Evolutionary conservation across 2,329 filamentous ascomycete genomes (phyloP).

Genomic region (Exophiala mesophila): DNA sequence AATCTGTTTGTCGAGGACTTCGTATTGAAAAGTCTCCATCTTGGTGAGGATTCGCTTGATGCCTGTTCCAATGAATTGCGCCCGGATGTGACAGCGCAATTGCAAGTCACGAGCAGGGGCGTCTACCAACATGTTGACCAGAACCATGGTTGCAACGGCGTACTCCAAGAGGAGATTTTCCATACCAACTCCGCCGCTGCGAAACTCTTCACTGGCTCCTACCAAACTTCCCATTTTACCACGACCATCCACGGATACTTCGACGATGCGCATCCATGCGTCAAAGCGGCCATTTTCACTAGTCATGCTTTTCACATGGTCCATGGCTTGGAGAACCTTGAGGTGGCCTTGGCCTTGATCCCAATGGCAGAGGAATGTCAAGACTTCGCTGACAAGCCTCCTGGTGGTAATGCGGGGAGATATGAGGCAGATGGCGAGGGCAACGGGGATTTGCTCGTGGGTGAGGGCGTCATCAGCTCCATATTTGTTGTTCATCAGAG

Average conservation of each 20-base stretch:
- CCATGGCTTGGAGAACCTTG: conserved; percentile 89
- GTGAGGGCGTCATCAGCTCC: conserved; percentile 90
- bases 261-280: conserved; percentile 96
- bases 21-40: conserved; percentile 98
- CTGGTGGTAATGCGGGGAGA: conserved; percentile 85
- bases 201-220: conserved; percentile 90
- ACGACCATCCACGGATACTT: conserved; percentile 92
- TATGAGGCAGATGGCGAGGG: conserved; percentile 78
- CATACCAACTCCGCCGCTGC: conserved; percentile 94
- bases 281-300: conserved; percentile 95
- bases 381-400: conserved; percentile 90
- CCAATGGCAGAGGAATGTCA: conserved; percentile 97
- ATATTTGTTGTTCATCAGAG: conserved; percentile 98
- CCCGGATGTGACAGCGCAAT: conserved; percentile 86
- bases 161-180: conserved; percentile 99
- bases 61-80: conserved; percentile 92
- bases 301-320: conserved; percentile 80
- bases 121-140: conserved; percentile 96
- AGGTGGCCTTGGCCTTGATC: conserved; percentile 80
- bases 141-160: conserved; percentile 84
- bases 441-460: conserved; percentile 85
- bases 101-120: conserved; percentile 84
- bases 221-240: conserved; percentile 99
- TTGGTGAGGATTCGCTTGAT: conserved; percentile 91
- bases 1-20: conserved; percentile 96